These are phyloP conservation scores for Tagetes erecta DNA, from an alignment of 129 eudicot genomes.

Conservation along the genomic window DNA sequence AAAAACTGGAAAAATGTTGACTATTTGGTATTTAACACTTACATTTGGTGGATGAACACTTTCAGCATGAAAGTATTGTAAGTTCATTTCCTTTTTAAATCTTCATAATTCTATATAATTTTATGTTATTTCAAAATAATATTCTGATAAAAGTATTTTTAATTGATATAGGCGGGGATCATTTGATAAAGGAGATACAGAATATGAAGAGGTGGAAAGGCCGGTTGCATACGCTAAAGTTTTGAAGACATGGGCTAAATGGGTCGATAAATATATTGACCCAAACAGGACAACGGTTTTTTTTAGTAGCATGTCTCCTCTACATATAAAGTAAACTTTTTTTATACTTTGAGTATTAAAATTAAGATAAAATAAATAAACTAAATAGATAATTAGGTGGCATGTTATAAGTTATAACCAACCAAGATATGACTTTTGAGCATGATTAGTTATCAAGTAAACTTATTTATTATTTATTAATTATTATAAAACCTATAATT, in stretches of 20 bases:
- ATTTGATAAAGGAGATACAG: conserved; percentile 80
- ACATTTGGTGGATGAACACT: conserved; percentile 99
- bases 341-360: not conserved
- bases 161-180: conserved; percentile 65
- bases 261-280: conserved; percentile 72
- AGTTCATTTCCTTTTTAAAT: conserved; percentile 28
- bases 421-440: conserved; percentile 25
- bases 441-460: conserved; percentile 25
- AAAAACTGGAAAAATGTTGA: conserved; percentile 82
- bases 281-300: conserved; percentile 69
- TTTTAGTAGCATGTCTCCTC: conserved; percentile 98
- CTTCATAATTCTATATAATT: not conserved
- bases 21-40: conserved; percentile 83
- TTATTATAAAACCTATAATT: not conserved
- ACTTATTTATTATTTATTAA: not conserved
- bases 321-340: conserved; percentile 83
- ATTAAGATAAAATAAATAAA: not conserved
- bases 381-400: conserved; percentile 27
- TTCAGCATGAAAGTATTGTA: conserved; percentile 83
- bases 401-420: conserved; percentile 22
- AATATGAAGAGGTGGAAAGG: conserved; percentile 84
- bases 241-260: conserved; percentile 83
- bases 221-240: conserved; percentile 75
- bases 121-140: not conserved
- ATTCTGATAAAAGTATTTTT: not conserved